These are phyloP conservation scores for Paraleonurus japonicus DNA, from an alignment of 257 asterid species.

Conservation along the genomic window DNA sequence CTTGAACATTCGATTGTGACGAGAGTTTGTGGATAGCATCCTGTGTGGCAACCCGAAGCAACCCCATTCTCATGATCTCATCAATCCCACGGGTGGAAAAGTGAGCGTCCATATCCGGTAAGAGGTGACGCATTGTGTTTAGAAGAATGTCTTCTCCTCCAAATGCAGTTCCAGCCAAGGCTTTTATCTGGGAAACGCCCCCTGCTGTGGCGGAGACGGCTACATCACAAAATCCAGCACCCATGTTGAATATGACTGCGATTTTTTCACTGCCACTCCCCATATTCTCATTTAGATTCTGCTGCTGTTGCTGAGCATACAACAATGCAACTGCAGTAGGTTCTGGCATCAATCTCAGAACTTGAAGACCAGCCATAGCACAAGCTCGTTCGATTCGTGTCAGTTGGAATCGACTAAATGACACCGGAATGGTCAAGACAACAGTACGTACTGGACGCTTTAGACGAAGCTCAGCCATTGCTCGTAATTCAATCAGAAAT, in stretches of 20 bases:
- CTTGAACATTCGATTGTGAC: conserved; percentile 33
- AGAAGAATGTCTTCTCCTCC: conserved; percentile 89
- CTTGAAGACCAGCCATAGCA: conserved; percentile 94
- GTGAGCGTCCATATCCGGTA: conserved; percentile 59
- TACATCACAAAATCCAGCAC: conserved; percentile 88
- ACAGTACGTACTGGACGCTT: conserved; percentile 58
- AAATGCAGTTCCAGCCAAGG: conserved; percentile 58
- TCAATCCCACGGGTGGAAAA: conserved; percentile 59
- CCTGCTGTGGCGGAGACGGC: conserved; percentile 83
- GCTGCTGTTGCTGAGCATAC: conserved; percentile 80
- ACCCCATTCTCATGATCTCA: conserved; percentile 61
- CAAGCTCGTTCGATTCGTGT: conserved; percentile 80
- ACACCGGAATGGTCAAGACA: conserved; percentile 70
- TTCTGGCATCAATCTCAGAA: conserved; percentile 83
- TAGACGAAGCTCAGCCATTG: conserved; percentile 66
- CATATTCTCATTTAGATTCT: conserved; percentile 44
- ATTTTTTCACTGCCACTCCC: conserved; percentile 69
- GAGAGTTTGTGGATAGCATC: conserved; percentile 76
- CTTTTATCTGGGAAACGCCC: conserved; percentile 80
- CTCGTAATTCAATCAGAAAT: conserved; percentile 63
- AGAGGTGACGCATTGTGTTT: conserved; percentile 57
- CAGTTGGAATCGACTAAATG: conserved; percentile 78
- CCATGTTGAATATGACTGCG: conserved; percentile 81
- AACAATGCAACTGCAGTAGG: conserved; percentile 87
- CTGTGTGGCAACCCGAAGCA: conserved; percentile 78